Conservation (phyloP, 768 basidiomycete genomes). For the Antrodiella citrinella region DNA sequence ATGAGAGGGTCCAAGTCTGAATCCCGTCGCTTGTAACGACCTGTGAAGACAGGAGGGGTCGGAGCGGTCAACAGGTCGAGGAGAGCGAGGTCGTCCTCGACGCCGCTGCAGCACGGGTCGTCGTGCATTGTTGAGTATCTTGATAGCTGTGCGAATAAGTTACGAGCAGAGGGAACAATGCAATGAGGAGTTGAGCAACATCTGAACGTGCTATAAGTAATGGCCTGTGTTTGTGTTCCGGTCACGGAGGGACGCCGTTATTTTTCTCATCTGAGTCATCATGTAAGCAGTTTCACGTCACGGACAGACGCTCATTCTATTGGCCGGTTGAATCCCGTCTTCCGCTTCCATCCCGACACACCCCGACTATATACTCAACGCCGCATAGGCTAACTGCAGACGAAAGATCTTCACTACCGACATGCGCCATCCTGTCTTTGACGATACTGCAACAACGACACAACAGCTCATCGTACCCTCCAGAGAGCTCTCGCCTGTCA, state of each 20-base stretch:
- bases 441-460: no score
- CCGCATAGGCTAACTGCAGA: no score
- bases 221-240: not conserved
- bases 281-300: not conserved
- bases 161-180: not conserved
- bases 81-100: conserved; percentile 44
- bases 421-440: no score
- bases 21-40: conserved; percentile 50
- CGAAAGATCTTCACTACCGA: no score
- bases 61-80: conserved; percentile 55
- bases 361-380: no score
- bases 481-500: no score
- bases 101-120: conserved; percentile 18
- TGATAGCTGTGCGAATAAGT: not conserved
- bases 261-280: not conserved
- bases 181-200: not conserved
- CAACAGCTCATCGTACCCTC: no score
- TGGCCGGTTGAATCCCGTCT: no score
- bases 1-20: conserved; percentile 73
- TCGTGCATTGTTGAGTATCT: conserved; percentile 17
- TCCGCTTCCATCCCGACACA: no score
- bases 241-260: not conserved
- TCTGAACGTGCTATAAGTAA: conserved; percentile 8
- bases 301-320: no score
- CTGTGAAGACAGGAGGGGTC: conserved; percentile 27